Evolutionary conservation across 1,139 yeast genomes (phyloP).

Genomic region (Diutina siamensis): DNA sequence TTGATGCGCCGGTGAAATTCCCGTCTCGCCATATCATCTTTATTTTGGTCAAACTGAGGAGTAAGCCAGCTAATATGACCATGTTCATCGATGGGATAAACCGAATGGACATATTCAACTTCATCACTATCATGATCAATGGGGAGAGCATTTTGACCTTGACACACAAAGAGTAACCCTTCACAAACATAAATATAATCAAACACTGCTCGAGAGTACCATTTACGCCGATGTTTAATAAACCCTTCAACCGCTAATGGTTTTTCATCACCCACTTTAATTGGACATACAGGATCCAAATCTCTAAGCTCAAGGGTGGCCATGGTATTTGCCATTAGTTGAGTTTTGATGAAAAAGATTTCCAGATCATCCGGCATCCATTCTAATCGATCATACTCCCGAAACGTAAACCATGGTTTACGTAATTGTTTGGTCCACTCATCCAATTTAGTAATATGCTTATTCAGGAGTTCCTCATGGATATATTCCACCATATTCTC

Average conservation of each 20-base stretch:
- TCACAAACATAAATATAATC: neutral
- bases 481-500: neutral
- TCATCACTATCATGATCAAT: neutral
- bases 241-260: constrained; percentile 19
- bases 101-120: neutral
- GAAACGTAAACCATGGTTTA: constrained; percentile 44
- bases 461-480: neutral
- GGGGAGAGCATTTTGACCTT: neutral
- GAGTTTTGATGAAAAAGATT: constrained; percentile 24
- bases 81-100: constrained; percentile 1
- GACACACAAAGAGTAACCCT: neutral
- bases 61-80: neutral
- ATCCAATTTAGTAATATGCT: constrained; percentile 7
- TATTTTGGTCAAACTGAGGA: neutral
- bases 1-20: neutral
- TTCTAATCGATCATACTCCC: constrained; percentile 62
- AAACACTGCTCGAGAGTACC: neutral
- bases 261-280: constrained; percentile 15
- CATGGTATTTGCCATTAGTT: constrained; percentile 16
- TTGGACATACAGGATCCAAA: constrained; percentile 16
- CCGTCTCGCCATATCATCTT: neutral
- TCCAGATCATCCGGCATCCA: constrained; percentile 55
- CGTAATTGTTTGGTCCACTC: constrained; percentile 14
- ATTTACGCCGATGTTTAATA: constrained; percentile 7
- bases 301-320: constrained; percentile 41